Conservation (phyloP, 2,329 filamentous ascomycete species). For the Curvularia eragrostidis region DNA sequence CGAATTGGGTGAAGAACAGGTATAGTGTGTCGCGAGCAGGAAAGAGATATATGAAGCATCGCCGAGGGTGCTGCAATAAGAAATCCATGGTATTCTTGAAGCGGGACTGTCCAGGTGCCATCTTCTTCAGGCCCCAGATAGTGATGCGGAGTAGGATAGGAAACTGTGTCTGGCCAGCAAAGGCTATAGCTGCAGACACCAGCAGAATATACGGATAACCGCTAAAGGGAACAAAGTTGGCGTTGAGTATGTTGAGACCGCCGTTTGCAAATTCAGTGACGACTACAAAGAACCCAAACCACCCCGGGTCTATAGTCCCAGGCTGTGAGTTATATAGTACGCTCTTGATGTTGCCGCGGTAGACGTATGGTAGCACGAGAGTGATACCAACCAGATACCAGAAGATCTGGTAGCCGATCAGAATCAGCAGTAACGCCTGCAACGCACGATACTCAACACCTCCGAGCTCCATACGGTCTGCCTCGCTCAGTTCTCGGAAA, state of each 20-base stretch:
- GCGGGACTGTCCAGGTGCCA: constrained; percentile 49
- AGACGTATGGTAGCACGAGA: constrained; percentile 57
- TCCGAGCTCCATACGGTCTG: constrained; percentile 56
- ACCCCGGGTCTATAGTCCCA: constrained; percentile 39
- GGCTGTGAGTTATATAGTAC: constrained; percentile 50
- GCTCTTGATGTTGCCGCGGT: constrained; percentile 48
- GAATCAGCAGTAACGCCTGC: constrained; percentile 57
- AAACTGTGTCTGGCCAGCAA: constrained; percentile 64
- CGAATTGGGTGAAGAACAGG: constrained; percentile 66
- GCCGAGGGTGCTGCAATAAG: constrained; percentile 67
- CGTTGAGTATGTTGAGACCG: constrained; percentile 62
- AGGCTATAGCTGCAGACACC: constrained; percentile 57
- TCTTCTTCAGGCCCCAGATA: constrained; percentile 63
- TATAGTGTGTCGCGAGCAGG: constrained; percentile 70
- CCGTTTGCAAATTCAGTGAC: constrained; percentile 62
- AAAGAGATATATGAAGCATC: constrained; percentile 71
- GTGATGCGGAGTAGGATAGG: constrained; percentile 64
- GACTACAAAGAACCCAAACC: constrained; percentile 50
- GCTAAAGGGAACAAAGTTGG: constrained; percentile 68
- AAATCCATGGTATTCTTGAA: constrained; percentile 61
- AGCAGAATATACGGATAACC: constrained; percentile 55
- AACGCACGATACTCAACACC: constrained; percentile 62
- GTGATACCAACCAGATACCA: constrained; percentile 55
- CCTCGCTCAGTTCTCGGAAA: constrained; percentile 48
- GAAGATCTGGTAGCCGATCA: constrained; percentile 49